Evolutionary conservation across 1,139 yeast species (phyloP).

Genomic region (Torulaspora globosa): DNA sequence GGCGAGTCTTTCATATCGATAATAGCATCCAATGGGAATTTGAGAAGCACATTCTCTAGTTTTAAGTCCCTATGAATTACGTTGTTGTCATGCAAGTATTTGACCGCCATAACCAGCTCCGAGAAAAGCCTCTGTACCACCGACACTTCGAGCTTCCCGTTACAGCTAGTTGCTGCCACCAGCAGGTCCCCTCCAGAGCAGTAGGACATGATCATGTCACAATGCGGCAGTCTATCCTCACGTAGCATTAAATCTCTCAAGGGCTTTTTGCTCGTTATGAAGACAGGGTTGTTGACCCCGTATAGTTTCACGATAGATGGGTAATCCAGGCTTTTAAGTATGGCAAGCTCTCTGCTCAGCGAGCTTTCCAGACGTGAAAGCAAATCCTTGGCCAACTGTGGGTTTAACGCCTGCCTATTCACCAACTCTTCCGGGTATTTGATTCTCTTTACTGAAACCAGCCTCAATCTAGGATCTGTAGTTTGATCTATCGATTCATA

Average conservation of each 20-base stretch:
- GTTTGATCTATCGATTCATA: constrained; percentile 37
- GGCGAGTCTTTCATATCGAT: constrained; percentile 24
- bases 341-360: constrained; percentile 67
- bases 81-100: constrained; percentile 62
- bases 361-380: constrained; percentile 62
- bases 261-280: constrained; percentile 29
- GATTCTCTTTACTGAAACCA: constrained; percentile 40
- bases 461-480: constrained; percentile 15
- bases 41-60: constrained; percentile 71
- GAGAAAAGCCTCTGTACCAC: constrained; percentile 59
- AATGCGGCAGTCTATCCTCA: constrained; percentile 31
- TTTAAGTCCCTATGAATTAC: constrained; percentile 87
- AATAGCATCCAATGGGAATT: constrained; percentile 38
- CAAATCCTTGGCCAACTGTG: constrained; percentile 35
- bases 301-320: constrained; percentile 44
- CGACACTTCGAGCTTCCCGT: constrained; percentile 41
- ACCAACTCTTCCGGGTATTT: constrained; percentile 30
- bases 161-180: constrained; percentile 47
- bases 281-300: constrained; percentile 37
- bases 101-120: constrained; percentile 64
- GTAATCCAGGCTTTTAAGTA: constrained; percentile 46
- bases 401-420: constrained; percentile 17
- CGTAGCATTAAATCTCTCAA: constrained; percentile 21
- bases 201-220: constrained; percentile 63
- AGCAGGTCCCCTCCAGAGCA: constrained; percentile 83